phyloP scores from a whole-genome alignment of 2,329 filamentous ascomycete species.

The Fusarium sp. region DNA sequence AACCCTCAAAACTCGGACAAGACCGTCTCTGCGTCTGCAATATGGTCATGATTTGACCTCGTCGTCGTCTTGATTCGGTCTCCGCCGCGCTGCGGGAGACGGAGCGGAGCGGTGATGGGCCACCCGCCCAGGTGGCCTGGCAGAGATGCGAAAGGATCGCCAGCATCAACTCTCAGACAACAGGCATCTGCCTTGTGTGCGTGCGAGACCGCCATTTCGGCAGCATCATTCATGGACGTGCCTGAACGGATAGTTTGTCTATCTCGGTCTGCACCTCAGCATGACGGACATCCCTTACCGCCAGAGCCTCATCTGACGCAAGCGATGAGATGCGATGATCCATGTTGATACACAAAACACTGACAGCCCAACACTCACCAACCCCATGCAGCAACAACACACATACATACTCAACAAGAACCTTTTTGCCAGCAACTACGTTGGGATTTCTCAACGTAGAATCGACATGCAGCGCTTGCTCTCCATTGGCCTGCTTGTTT shows the following conservation, averaged over 20 bases:
- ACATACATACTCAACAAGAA: not conserved
- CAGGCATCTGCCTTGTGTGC: not conserved
- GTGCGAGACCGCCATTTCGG: not conserved
- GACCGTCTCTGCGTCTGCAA: not conserved
- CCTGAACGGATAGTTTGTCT: not conserved
- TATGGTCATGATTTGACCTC: conserved; percentile 15
- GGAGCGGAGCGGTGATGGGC: not conserved
- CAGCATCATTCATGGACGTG: conserved; percentile 11
- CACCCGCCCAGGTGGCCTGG: not conserved
- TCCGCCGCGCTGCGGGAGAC: not conserved
- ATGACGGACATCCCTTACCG: not conserved
- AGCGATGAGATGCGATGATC: conserved; percentile 1
- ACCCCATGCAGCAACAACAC: not conserved
- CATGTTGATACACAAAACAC: not conserved
- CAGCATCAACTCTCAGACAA: not conserved
- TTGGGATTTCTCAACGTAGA: conserved; percentile 48
- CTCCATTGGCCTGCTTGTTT: conserved; percentile 63
- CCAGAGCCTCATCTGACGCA: not conserved
- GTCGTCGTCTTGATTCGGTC: conserved; percentile 12
- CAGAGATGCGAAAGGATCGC: conserved; percentile 2
- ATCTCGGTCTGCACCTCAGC: not conserved
- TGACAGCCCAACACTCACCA: conserved; percentile 17
- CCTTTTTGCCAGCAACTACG: conserved; percentile 49
- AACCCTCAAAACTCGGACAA: conserved; percentile 23
- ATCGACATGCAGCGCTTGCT: conserved; percentile 62